Conservation (phyloP, 139 green algal genomes). For the Raphidocelis subcapitata region DNA sequence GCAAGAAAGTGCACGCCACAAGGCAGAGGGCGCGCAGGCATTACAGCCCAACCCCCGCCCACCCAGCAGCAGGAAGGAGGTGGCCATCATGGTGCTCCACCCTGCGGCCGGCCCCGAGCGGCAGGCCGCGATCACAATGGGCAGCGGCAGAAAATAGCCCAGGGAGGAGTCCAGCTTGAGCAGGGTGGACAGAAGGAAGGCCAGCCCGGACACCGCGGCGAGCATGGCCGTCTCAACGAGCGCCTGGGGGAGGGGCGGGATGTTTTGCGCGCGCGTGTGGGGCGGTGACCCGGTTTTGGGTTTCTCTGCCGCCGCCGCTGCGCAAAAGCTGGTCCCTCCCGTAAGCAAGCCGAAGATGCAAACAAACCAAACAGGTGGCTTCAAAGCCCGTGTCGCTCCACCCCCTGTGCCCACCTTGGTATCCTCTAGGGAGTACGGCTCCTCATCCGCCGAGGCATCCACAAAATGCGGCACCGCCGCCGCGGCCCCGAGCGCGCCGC, state of each 20-base stretch:
- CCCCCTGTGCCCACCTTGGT: conserved; percentile 5
- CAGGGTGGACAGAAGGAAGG: conserved; percentile 72
- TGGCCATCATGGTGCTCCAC: conserved; percentile 64
- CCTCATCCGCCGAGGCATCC: conserved; percentile 1
- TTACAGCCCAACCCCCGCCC: too few relatives aligned
- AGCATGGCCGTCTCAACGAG: conserved; percentile 93
- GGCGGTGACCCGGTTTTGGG: too few relatives aligned
- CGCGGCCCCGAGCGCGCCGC: neutral
- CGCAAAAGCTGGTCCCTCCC: too few relatives aligned
- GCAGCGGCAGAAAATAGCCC: conserved; percentile 84
- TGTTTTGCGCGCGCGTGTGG: neutral
- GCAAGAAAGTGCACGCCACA: too few relatives aligned
- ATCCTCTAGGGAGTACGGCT: conserved; percentile 23
- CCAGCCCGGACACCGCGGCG: conserved; percentile 74
- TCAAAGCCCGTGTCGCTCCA: too few relatives aligned
- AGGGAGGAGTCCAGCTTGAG: conserved; percentile 76
- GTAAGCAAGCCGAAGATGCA: too few relatives aligned
- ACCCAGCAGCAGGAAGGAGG: conserved; percentile 78
- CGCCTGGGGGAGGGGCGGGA: conserved; percentile 34
- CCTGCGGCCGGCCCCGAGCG: conserved; percentile 48
- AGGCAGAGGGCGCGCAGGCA: too few relatives aligned
- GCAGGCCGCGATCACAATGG: conserved; percentile 71
- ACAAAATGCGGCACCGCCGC: too few relatives aligned
- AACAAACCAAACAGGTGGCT: too few relatives aligned
- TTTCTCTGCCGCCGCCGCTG: too few relatives aligned